Evolutionary conservation across 108 stramenopile genomes (phyloP).

Genomic region (Nitzschia inconspicua): DNA sequence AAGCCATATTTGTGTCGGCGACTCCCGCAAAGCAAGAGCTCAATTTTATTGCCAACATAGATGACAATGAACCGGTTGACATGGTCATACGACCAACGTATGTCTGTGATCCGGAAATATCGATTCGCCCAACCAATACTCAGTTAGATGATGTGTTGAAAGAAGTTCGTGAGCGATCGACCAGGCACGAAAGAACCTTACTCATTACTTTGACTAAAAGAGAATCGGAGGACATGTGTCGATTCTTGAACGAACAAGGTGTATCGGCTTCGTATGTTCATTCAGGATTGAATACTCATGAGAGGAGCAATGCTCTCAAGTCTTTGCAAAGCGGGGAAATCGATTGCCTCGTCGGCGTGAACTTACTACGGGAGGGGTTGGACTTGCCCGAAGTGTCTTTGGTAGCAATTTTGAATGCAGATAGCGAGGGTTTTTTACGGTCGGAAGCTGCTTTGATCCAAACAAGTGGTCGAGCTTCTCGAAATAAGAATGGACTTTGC

Average conservation of each 20-base stretch:
- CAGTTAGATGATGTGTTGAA: slow-evolving; percentile 51
- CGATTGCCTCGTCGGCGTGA: slow-evolving; percentile 81
- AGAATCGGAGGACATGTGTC: slow-evolving; percentile 67
- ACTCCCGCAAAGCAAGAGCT: slow-evolving; percentile 61
- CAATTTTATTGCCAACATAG: slow-evolving; percentile 15
- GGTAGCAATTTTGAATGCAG: slow-evolving; percentile 79
- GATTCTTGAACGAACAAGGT: slow-evolving; percentile 48
- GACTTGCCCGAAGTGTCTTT: slow-evolving; percentile 81
- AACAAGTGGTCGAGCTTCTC: slow-evolving; percentile 73
- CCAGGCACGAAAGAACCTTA: slow-evolving; percentile 43
- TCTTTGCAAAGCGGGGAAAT: slow-evolving; percentile 55
- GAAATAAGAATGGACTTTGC: slow-evolving; percentile 57
- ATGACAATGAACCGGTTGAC: slow-evolving; percentile 38
- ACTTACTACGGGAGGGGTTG: slow-evolving; percentile 72
- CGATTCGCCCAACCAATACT: slow-evolving; percentile 43
- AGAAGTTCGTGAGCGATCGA: slow-evolving; percentile 37
- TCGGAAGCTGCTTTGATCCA: slow-evolving; percentile 74
- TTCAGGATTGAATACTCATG: slow-evolving; percentile 65
- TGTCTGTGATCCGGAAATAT: slow-evolving; percentile 65
- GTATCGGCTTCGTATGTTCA: slow-evolving; percentile 63
- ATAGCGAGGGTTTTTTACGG: slow-evolving; percentile 72
- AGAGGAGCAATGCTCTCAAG: slow-evolving; percentile 52
- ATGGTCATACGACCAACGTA: slow-evolving; percentile 79
- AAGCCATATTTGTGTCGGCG: slow-evolving; percentile 71
- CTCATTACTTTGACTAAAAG: slow-evolving; percentile 69